phyloP scores from a whole-genome alignment of 2,329 filamentous ascomycete genomes.

The Arthroderma uncinatum region DNA sequence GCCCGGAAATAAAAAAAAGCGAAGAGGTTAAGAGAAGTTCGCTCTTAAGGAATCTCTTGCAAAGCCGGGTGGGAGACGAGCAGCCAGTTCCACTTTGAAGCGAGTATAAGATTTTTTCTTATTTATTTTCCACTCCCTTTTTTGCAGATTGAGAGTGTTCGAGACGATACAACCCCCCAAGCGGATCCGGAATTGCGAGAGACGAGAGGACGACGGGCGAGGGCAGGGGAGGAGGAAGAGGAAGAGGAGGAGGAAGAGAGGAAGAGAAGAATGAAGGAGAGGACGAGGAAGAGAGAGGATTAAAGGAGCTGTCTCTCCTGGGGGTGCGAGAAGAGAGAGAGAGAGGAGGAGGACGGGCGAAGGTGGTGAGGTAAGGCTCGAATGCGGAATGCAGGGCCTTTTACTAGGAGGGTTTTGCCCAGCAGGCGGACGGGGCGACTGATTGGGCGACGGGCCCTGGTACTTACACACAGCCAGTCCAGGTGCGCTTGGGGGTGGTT shows the following conservation, averaged over 20 bases:
- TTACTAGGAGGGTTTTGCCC: conserved; percentile 11
- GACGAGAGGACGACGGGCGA: conserved; percentile 11
- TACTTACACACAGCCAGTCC: no score
- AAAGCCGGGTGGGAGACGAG: conserved; percentile 13
- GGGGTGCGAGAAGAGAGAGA: conserved; percentile 10
- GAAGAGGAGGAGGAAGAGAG: conserved; percentile 13
- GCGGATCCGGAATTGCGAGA: conserved; percentile 1
- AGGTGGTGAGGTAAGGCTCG: conserved; percentile 21
- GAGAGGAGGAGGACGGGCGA: conserved; percentile 17
- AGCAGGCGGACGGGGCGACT: conserved; percentile 7
- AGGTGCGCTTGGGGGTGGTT: conserved; percentile 24
- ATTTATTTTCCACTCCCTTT: not conserved
- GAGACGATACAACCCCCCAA: conserved; percentile 10
- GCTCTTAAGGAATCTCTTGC: not conserved
- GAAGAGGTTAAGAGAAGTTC: not conserved
- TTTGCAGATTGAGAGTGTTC: conserved; percentile 1
- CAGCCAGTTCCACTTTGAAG: conserved; percentile 2
- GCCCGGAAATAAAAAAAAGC: not conserved
- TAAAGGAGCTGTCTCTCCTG: conserved; percentile 11
- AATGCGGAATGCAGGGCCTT: conserved; percentile 20
- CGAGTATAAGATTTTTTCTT: conserved; percentile 1
- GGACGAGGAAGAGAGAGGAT: conserved; percentile 8
- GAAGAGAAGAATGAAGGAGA: conserved; percentile 6
- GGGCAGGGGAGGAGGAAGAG: conserved; percentile 20
- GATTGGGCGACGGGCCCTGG: conserved; percentile 10